A percentile compares a stretch with the other conserved stretches of the same genome.
Evolutionary conservation across 2,329 filamentous ascomycete genomes (phyloP).

Genomic region (Penicillium sp.): DNA sequence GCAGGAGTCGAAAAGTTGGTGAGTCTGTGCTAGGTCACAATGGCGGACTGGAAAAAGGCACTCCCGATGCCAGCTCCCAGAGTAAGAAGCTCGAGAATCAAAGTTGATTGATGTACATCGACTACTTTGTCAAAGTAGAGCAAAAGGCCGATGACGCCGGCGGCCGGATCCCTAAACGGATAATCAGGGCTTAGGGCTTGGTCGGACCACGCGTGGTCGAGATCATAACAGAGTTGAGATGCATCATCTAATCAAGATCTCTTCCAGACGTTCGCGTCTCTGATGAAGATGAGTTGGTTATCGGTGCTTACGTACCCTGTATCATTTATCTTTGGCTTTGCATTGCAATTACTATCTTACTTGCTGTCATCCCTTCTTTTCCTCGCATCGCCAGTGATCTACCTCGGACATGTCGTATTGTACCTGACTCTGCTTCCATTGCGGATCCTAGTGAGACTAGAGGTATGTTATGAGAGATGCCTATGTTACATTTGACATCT

Average conservation of each 20-base stretch:
- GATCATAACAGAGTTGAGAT: constrained; percentile 4
- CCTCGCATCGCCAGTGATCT: constrained; percentile 48
- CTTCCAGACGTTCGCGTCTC: not conserved
- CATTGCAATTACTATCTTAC: constrained; percentile 19
- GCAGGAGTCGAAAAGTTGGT: constrained; percentile 7
- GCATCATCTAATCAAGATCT: not conserved
- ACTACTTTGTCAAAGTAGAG: constrained; percentile 9
- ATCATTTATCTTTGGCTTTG: constrained; percentile 9
- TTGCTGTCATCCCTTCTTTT: constrained; percentile 34
- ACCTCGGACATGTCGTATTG: constrained; percentile 45
- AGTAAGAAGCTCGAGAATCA: constrained; percentile 11
- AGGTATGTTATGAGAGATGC: constrained; percentile 43
- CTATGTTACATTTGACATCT: not conserved
- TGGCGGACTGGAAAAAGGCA: constrained; percentile 22
- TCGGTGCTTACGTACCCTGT: not conserved
- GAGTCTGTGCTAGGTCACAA: constrained; percentile 12
- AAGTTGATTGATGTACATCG: constrained; percentile 7
- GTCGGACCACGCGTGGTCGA: constrained; percentile 5
- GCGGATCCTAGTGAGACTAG: constrained; percentile 50
- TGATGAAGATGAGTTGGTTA: constrained; percentile 3
- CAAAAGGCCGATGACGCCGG: constrained; percentile 23
- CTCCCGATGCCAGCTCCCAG: constrained; percentile 13
- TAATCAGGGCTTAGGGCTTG: constrained; percentile 25
- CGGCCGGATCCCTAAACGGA: constrained; percentile 16
- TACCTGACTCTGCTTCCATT: constrained; percentile 49